Percentiles rank a stretch among this genome's conserved stretches.
Evolutionary conservation across 306 rosid genomes (phyloP).

Genomic region (Fragaria vesca): DNA sequence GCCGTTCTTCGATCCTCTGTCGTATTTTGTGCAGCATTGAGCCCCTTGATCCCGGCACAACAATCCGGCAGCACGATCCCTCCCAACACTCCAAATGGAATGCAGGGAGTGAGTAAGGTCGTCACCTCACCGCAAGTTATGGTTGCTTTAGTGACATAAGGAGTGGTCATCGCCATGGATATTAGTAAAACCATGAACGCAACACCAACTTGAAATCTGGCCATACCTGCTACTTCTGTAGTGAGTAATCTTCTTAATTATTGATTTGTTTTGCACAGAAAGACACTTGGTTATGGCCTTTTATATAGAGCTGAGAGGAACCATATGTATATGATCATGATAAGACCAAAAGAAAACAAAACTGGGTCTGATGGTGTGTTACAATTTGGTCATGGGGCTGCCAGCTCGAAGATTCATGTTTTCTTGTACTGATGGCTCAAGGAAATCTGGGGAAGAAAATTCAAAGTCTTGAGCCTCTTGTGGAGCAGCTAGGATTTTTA

Average conservation of each 20-base stretch:
- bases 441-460: background rate
- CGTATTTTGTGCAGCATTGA: slow-evolving; percentile 42
- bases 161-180: slow-evolving; percentile 14
- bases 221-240: background rate
- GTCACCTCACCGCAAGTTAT: slow-evolving; percentile 50
- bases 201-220: background rate
- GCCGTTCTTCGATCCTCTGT: slow-evolving; percentile 43
- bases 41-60: slow-evolving; percentile 48
- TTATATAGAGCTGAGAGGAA: background rate
- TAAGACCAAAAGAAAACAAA: background rate
- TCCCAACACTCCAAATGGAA: slow-evolving; percentile 54
- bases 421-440: background rate
- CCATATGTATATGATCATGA: background rate
- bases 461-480: background rate
- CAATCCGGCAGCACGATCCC: slow-evolving; percentile 48
- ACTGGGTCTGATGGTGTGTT: background rate
- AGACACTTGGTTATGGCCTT: background rate
- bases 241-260: background rate
- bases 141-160: slow-evolving; percentile 18
- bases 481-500: background rate
- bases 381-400: background rate
- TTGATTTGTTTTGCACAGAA: background rate
- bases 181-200: background rate
- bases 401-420: background rate
- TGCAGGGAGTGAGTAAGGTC: slow-evolving; percentile 50